A percentile compares a stretch with the other conserved stretches of the same genome.
Evolutionary conservation across 306 rosid genomes (phyloP).

Genomic region (Cotoneaster glaucophyllus): DNA sequence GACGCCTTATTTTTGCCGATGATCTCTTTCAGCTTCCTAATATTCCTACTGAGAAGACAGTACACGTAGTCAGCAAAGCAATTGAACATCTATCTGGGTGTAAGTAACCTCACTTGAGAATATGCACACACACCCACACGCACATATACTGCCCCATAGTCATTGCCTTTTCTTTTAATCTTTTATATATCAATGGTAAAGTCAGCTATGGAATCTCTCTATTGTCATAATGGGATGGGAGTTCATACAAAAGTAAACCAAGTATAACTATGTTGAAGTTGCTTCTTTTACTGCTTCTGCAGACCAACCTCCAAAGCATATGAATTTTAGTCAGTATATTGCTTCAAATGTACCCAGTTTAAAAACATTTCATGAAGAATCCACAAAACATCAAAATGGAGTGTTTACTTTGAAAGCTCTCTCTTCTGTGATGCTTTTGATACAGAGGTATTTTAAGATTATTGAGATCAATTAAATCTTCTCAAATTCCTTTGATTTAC

Average conservation of each 20-base stretch:
- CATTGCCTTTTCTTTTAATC: neutral
- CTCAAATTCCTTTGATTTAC: neutral
- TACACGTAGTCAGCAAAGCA: slow-evolving; percentile 43
- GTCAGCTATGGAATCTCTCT: neutral
- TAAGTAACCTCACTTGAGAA: slow-evolving; percentile 39
- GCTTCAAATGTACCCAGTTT: slow-evolving; percentile 65
- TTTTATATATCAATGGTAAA: neutral
- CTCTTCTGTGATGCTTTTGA: slow-evolving; percentile 60
- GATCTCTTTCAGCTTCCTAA: slow-evolving; percentile 74
- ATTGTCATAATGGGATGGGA: neutral
- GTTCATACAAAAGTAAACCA: neutral
- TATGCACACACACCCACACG: neutral
- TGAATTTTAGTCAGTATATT: slow-evolving; percentile 58
- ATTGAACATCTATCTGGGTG: slow-evolving; percentile 66
- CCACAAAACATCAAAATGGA: slow-evolving; percentile 45
- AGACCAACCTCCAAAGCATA: slow-evolving; percentile 63
- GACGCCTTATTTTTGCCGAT: slow-evolving; percentile 64
- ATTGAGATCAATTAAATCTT: neutral
- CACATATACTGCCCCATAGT: neutral
- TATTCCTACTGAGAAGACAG: slow-evolving; percentile 54
- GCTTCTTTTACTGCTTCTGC: slow-evolving; percentile 36
- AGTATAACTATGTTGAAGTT: slow-evolving; percentile 1
- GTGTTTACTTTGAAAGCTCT: slow-evolving; percentile 53
- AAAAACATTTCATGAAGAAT: slow-evolving; percentile 39
- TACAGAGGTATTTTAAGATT: slow-evolving; percentile 57